These are phyloP conservation scores for Vitellaria paradoxa DNA, from an alignment of 179 eudicot genomes.

Conservation along the genomic window DNA sequence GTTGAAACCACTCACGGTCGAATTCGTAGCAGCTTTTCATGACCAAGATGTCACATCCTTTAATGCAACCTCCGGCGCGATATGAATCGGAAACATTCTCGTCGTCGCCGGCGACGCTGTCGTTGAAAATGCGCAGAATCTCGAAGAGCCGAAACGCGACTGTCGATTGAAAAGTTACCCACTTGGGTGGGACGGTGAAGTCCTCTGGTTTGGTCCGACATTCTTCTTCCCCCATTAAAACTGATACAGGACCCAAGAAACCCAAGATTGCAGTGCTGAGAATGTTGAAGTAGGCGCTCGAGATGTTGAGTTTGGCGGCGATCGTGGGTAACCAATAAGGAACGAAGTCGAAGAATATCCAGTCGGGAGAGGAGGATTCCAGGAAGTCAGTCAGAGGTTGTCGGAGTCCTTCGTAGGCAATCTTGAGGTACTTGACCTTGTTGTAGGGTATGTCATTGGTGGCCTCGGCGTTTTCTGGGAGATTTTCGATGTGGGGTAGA, in stretches of 20 bases:
- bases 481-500: too few relatives aligned
- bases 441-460: too few relatives aligned
- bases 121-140: constrained; percentile 17
- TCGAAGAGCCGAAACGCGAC: too few relatives aligned
- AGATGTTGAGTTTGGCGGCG: constrained; percentile 13
- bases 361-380: constrained; percentile 18
- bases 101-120: neutral
- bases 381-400: too few relatives aligned
- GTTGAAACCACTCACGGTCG: constrained; percentile 37
- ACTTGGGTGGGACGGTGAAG: constrained; percentile 18
- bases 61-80: constrained; percentile 22
- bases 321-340: constrained; percentile 31
- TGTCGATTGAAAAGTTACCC: constrained; percentile 23
- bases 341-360: constrained; percentile 31
- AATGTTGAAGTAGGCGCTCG: constrained; percentile 11
- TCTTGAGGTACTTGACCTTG: too few relatives aligned
- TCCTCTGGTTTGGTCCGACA: constrained; percentile 19
- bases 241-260: neutral
- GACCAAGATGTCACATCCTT: constrained; percentile 21
- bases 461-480: too few relatives aligned
- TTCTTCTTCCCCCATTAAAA: constrained; percentile 10
- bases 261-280: constrained; percentile 10
- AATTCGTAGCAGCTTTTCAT: constrained; percentile 38
- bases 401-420: too few relatives aligned
- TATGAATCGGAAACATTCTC: constrained; percentile 28